Percentiles rank a stretch among this genome's conserved stretches.
These are phyloP conservation scores for Monosporascus cannonballus DNA, from an alignment of 2,329 filamentous ascomycete genomes.

Conservation along the genomic window DNA sequence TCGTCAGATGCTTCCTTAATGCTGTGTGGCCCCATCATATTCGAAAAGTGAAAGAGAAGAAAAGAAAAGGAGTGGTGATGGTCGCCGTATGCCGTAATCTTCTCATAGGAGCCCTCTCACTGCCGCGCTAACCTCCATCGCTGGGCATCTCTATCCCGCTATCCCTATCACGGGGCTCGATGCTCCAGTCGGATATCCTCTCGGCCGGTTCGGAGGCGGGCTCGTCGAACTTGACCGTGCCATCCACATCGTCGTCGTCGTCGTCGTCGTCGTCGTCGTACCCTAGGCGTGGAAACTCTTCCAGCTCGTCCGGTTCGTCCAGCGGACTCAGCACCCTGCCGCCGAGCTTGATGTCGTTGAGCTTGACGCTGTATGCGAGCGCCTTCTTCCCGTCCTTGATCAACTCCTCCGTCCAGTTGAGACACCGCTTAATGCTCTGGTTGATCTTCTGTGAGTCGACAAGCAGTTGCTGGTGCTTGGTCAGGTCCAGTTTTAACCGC, in stretches of 20 bases:
- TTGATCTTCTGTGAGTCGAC: slow-evolving; percentile 93
- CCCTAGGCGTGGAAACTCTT: slow-evolving; percentile 19
- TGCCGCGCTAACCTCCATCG: slow-evolving; percentile 27
- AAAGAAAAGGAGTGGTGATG: neutral
- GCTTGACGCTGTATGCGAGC: slow-evolving; percentile 71
- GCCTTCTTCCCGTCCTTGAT: slow-evolving; percentile 87
- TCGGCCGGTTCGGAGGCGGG: slow-evolving; percentile 10
- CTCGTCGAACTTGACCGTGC: slow-evolving; percentile 13
- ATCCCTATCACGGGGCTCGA: slow-evolving; percentile 41
- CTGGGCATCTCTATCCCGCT: slow-evolving; percentile 44
- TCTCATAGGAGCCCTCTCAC: neutral
- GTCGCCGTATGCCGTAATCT: neutral
- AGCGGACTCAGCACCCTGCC: slow-evolving; percentile 66
- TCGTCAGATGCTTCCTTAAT: neutral
- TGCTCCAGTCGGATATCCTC: slow-evolving; percentile 17
- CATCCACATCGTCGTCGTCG: slow-evolving; percentile 15
- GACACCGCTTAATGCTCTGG: slow-evolving; percentile 82
- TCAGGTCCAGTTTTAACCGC: slow-evolving; percentile 75
- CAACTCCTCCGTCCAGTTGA: slow-evolving; percentile 83
- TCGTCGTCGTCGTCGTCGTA: slow-evolving; percentile 19
- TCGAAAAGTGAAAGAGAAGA: neutral
- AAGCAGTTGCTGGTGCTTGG: slow-evolving; percentile 82
- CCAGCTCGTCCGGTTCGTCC: slow-evolving; percentile 52
- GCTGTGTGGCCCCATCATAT: neutral
- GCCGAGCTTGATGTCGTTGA: slow-evolving; percentile 75